Base-by-base conservation (phyloP, 1,284 basidiomycete genomes). In the Pascua guehoae region DNA sequence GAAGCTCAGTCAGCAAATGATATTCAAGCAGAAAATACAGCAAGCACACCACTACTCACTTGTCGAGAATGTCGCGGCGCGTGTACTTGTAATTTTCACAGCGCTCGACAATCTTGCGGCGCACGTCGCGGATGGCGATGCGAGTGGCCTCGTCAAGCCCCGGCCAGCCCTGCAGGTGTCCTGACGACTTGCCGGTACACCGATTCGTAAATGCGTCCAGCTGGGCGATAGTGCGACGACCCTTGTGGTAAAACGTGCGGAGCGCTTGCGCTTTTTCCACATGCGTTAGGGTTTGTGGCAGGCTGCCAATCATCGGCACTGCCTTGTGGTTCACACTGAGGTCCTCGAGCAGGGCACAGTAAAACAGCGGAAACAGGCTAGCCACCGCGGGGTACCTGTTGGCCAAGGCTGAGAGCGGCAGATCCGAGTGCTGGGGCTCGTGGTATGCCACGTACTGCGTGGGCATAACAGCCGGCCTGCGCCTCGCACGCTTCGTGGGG, bases 11-110 rank as follows among this genome's bases (percentile, higher is more conserved):
- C 24, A 32, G 24, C 24, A 32, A 32, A 32, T 32, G 7, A 32
- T 32, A 32, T 7, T 4, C 4, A 32, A 7, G 24, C 7, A 24
- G 32, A 32, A 41, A 24, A 18, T 39, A 12, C 17, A 17, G 47
- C 41, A 37, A 49, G 38, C 47, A 17, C 41, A 49, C 43, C 24
- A 32, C 24, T 10, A 70, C 75, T 66, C 60, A 78, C 76, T 75
- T 75, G 64, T 76, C 68, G 12, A 78, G 64, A 12, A 74, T 62
- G 58, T 78, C 74, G n/a, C 76, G 64, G 8, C 75, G 67, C 43
- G 75, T 78, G 54, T 78, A 76, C 65, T 75, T 75, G 71, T 78
- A 78, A 56, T 78, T 78, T 58, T 78, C 76, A 42, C 70, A 74
- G 32, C 75, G 60, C 60, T 78, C 76, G 12, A 78, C 75, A n/a